Base-by-base conservation (phyloP, 768 basidiomycete genomes). In the Trametes gibbosa region DNA sequence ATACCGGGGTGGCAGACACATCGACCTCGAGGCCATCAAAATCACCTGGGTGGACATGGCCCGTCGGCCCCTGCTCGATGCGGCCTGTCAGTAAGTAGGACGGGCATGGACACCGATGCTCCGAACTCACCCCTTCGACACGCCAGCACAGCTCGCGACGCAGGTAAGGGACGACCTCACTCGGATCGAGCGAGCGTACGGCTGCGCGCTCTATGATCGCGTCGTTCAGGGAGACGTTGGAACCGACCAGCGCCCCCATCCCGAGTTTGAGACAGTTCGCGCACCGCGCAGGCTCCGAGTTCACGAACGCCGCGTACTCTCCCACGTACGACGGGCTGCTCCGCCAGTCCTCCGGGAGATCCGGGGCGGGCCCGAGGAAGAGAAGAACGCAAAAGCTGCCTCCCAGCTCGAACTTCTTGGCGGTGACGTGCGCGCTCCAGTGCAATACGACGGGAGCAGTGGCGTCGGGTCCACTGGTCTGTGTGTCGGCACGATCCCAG, bases 341-440 rank as follows among this genome's bases (percentile, higher is more conserved):
- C 19, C 19, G 6, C 2, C 3, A 25, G 5, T 51, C 70, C 66
- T 55, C 53, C 6, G 73, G 68, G 47, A 78, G 71, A 7, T 68
- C 69, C 6, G 78, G 77, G 7, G 76, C 74, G 1, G 58, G 53
- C 2, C 79, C 81, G 9, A 83, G 67, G 76, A 81, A 82, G 48
- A 83, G 58, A 16, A 76, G 65, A 29, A 82, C 69, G 12, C 68
- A 67, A 63, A 78, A 81, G 66, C 76, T 77, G 5, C 67, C 53
- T 3, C 73, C 74, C 32, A 80, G 63, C 59, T 76, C 79, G 64
- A 70, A 76, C 61, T 79, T 76, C 68, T 77, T 74, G 65, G 73
- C 66, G 17, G 67, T 65, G 50, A 80, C 69, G 39, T 76, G 75
- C 7, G 69, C 77, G 0, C 74, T 69, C 79, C 79, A 81, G 25